Evolutionary conservation across 768 basidiomycete genomes (phyloP).

Genomic region (Xerocomellus amylosporus): DNA sequence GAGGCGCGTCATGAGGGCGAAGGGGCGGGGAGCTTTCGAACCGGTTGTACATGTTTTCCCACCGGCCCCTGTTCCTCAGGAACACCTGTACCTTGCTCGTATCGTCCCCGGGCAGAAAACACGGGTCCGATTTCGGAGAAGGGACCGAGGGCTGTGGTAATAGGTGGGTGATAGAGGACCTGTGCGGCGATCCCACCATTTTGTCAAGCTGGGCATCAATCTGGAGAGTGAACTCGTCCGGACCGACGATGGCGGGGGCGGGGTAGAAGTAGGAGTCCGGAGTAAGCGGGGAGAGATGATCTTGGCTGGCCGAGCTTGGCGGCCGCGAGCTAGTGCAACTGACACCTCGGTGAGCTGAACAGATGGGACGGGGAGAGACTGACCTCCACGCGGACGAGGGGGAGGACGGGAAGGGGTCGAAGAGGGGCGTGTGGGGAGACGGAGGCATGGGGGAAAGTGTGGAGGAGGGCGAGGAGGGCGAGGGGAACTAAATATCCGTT

Average conservation of each 20-base stretch:
- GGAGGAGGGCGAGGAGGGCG: neutral
- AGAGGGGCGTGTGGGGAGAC: neutral
- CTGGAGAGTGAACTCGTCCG: conserved; percentile 14
- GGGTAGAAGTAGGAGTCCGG: conserved; percentile 17
- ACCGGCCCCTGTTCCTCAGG: conserved; percentile 14
- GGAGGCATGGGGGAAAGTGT: conserved; percentile 2
- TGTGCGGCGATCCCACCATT: neutral
- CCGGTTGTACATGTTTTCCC: conserved; percentile 4
- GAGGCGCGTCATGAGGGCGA: neutral
- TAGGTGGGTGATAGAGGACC: neutral
- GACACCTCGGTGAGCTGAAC: neutral
- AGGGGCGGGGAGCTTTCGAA: conserved; percentile 11
- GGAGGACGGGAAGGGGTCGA: conserved; percentile 12
- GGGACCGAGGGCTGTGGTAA: neutral
- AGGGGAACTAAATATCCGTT: conserved; percentile 5
- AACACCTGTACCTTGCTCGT: conserved; percentile 12
- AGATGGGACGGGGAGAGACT: neutral
- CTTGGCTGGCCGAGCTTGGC: conserved; percentile 12
- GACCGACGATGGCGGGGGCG: conserved; percentile 9
- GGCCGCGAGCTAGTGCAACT: conserved; percentile 15
- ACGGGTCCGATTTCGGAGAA: neutral
- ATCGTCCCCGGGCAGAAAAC: conserved; percentile 14
- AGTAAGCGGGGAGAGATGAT: conserved; percentile 15
- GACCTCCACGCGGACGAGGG: conserved; percentile 29
- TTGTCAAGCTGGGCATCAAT: conserved; percentile 10